Conservation (phyloP, 2,329 filamentous ascomycete genomes). For the Exophiala dermatitidis region DNA sequence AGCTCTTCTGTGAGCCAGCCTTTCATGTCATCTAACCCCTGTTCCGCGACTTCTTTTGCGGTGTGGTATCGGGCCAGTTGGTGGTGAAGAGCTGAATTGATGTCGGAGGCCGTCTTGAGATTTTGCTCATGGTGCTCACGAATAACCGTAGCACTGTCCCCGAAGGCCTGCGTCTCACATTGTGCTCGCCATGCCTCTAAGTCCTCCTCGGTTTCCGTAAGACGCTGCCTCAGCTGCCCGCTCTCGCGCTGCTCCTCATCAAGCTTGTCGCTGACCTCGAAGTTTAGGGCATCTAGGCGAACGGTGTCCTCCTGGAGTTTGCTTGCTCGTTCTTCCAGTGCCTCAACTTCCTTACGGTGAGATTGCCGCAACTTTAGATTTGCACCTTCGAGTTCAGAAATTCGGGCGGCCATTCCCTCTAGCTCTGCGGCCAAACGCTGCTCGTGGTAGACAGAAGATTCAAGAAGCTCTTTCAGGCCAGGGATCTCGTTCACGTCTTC, state of each 20-base stretch:
- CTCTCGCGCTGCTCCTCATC: background rate
- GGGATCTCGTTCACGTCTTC: background rate
- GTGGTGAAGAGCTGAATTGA: background rate
- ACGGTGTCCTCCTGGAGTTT: slow-evolving; percentile 3
- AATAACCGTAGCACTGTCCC: slow-evolving; percentile 4
- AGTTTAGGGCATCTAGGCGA: slow-evolving; percentile 3
- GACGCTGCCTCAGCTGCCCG: background rate
- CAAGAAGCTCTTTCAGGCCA: background rate
- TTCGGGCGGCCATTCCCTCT: background rate
- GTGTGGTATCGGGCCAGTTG: background rate
- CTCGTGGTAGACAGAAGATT: background rate
- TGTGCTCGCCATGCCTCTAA: slow-evolving; percentile 1
- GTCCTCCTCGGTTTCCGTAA: background rate
- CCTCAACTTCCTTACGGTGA: background rate
- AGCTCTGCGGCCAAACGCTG: background rate
- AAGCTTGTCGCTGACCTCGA: background rate
- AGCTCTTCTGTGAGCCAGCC: background rate
- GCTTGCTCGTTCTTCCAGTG: background rate
- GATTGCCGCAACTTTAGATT: background rate
- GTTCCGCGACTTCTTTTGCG: background rate
- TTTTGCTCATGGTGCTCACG: background rate
- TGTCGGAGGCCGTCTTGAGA: background rate
- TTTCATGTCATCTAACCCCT: background rate
- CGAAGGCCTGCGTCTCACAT: background rate
- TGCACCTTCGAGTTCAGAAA: slow-evolving; percentile 1